phyloP scores from a whole-genome alignment of 2,329 filamentous ascomycete genomes.

The Rutstroemia sp. region DNA sequence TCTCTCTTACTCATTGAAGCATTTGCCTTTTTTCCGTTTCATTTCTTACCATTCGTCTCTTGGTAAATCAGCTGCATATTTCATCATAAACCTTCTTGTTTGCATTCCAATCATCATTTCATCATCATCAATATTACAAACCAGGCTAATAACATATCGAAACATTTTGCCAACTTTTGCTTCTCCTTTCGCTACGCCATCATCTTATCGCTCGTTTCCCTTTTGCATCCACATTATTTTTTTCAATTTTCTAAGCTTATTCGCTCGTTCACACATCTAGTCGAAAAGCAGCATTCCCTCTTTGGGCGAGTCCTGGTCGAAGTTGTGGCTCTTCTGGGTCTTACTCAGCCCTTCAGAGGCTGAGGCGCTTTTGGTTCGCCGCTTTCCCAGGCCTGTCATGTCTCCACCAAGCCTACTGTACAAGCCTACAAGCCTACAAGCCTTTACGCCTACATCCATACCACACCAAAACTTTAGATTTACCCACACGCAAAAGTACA shows the following conservation, averaged over 20 bases:
- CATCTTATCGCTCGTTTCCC: neutral
- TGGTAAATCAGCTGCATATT: neutral
- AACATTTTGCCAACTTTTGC: neutral
- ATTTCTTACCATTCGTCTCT: neutral
- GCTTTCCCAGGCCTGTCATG: neutral
- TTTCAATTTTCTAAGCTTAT: neutral
- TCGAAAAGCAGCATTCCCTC: neutral
- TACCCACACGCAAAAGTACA: neutral
- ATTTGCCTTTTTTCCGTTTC: neutral
- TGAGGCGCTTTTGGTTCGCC: slow-evolving; percentile 7
- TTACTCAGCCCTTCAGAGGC: slow-evolving; percentile 8
- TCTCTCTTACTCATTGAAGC: too few species aligned
- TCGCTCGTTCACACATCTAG: neutral
- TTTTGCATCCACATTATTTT: neutral
- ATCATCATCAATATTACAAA: neutral
- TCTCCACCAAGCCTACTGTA: neutral
- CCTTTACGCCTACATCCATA: neutral
- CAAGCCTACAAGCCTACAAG: neutral
- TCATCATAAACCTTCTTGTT: neutral
- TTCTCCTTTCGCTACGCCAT: too few species aligned
- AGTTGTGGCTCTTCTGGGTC: neutral
- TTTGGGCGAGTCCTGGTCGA: neutral
- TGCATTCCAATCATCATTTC: slow-evolving; percentile 5
- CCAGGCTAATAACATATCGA: neutral
- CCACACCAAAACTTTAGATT: neutral